phyloP scores from a whole-genome alignment of 352 stramenopile genomes.

The Phytopythium oedochilum region DNA sequence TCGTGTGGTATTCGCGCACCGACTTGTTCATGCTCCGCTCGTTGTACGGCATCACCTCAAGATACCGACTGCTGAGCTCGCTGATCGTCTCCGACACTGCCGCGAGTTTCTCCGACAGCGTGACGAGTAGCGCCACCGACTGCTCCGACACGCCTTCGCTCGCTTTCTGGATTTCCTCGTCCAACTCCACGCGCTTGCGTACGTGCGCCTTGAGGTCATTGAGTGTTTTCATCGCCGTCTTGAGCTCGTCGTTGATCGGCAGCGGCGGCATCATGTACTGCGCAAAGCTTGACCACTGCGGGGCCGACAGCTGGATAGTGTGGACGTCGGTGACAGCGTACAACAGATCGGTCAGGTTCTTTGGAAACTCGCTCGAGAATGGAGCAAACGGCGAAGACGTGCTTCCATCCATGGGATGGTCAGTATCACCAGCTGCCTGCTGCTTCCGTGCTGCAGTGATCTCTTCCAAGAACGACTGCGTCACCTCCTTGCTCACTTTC shows the following conservation, averaged over 20 bases:
- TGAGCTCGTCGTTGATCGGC: constrained; percentile 47
- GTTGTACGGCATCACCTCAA: constrained; percentile 63
- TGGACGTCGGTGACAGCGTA: constrained; percentile 63
- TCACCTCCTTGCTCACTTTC: constrained; percentile 51
- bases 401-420: background rate
- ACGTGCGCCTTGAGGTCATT: constrained; percentile 41
- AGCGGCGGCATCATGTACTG: constrained; percentile 45
- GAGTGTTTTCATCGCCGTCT: constrained; percentile 34
- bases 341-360: constrained; percentile 16
- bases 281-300: constrained; percentile 33
- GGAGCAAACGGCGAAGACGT: background rate
- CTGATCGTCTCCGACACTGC: constrained; percentile 55
- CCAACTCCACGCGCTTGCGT: constrained; percentile 37
- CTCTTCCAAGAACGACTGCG: constrained; percentile 38
- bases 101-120: constrained; percentile 38
- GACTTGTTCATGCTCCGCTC: constrained; percentile 25
- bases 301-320: constrained; percentile 55
- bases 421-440: background rate
- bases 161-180: constrained; percentile 39
- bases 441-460: constrained; percentile 16
- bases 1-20: constrained; percentile 52
- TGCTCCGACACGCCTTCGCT: constrained; percentile 39
- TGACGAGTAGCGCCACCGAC: constrained; percentile 23
- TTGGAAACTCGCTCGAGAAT: background rate
- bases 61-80: constrained; percentile 66